Conservation (phyloP, 2,329 filamentous ascomycete genomes). For the Sclerotinia minor region DNA sequence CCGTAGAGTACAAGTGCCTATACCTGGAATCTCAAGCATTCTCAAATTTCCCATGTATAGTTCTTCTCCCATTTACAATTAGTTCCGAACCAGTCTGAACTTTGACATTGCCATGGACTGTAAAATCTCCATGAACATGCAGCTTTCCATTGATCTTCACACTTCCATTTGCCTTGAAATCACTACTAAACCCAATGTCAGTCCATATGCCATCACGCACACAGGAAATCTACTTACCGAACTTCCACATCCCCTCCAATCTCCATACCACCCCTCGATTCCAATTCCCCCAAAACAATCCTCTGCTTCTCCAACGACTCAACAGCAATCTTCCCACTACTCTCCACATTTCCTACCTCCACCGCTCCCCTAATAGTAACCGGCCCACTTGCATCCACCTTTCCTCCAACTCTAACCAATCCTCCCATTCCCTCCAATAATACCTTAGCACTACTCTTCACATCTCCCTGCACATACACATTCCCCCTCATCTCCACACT, state of each 20-base stretch:
- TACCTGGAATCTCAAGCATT: neutral
- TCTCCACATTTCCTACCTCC: slow-evolving; percentile 26
- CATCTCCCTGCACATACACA: slow-evolving; percentile 27
- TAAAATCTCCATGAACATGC: slow-evolving; percentile 33
- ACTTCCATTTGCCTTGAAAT: slow-evolving; percentile 25
- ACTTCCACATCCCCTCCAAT: slow-evolving; percentile 25
- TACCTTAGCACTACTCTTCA: slow-evolving; percentile 30
- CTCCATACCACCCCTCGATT: slow-evolving; percentile 7
- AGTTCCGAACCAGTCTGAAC: slow-evolving; percentile 29
- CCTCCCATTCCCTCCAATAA: slow-evolving; percentile 16
- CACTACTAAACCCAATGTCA: slow-evolving; percentile 22
- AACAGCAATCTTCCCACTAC: slow-evolving; percentile 29
- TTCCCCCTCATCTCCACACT: slow-evolving; percentile 26
- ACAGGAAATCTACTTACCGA: slow-evolving; percentile 25
- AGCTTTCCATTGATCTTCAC: slow-evolving; percentile 32
- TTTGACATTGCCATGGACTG: slow-evolving; percentile 30
- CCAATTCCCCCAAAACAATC: slow-evolving; percentile 29
- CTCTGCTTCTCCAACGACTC: slow-evolving; percentile 14
- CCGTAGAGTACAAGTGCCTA: too few relatives aligned
- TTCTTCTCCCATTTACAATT: slow-evolving; percentile 35
- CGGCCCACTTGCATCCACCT: slow-evolving; percentile 20
- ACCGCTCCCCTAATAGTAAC: slow-evolving; percentile 13
- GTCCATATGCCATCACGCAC: neutral
- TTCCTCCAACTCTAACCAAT: slow-evolving; percentile 28
- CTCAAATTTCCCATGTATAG: slow-evolving; percentile 33